Percentiles rank a stretch among this genome's conserved stretches.
These are phyloP conservation scores for Pharnaceum exiguum DNA, from an alignment of 148 eudicot genomes.

Conservation along the genomic window DNA sequence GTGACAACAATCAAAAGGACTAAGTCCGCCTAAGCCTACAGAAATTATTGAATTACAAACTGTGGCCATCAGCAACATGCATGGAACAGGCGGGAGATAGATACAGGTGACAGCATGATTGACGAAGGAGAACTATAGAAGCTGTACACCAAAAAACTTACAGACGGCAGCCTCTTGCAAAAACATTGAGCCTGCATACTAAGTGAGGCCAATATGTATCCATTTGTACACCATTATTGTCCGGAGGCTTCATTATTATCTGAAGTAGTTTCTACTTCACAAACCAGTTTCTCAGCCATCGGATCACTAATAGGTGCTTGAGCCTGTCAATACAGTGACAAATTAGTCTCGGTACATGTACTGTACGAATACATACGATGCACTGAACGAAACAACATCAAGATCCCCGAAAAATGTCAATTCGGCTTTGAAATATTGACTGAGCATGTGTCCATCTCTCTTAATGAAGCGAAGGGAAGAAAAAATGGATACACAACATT, in stretches of 20 bases:
- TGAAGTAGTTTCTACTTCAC: slow-evolving; percentile 35
- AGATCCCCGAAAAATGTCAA: background rate
- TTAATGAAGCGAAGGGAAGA: too few relatives aligned
- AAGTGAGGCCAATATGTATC: background rate
- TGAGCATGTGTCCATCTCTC: too few relatives aligned
- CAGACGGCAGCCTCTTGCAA: slow-evolving; percentile 10
- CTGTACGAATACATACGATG: background rate
- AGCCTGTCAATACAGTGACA: slow-evolving; percentile 28
- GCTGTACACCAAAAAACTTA: slow-evolving; percentile 13
- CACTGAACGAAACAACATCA: background rate
- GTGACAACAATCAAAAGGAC: background rate
- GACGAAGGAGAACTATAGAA: slow-evolving; percentile 15
- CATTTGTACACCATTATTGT: slow-evolving; percentile 17
- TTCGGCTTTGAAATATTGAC: too few relatives aligned
- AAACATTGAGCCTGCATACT: background rate
- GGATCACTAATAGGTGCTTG: slow-evolving; percentile 28
- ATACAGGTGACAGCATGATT: slow-evolving; percentile 20
- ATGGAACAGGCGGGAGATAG: background rate
- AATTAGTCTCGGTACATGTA: background rate
- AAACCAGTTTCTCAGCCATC: slow-evolving; percentile 26
- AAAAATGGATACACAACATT: too few relatives aligned
- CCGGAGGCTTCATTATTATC: slow-evolving; percentile 23
- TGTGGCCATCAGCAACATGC: slow-evolving; percentile 2
- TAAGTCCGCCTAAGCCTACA: background rate
- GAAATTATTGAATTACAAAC: slow-evolving; percentile 11